Base-by-base conservation (phyloP, 768 basidiomycete species). In the Calocybe gangraenosa region DNA sequence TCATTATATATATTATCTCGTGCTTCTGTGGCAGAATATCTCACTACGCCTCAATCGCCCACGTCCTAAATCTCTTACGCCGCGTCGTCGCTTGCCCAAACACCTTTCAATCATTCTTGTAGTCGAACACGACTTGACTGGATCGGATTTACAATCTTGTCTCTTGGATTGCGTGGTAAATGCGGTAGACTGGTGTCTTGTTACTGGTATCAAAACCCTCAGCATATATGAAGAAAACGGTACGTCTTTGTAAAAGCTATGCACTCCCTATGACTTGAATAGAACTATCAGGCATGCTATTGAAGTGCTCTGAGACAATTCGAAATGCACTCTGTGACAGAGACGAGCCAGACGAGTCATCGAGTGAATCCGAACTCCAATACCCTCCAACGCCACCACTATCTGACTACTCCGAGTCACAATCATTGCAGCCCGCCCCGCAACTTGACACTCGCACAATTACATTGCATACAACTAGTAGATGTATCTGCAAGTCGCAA, bases 301-400 rank as follows among this genome's bases (percentile, higher is more conserved):
- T 65, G 10, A 53, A 63, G 48, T 70, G 66, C 46, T 65, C 67
- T 7, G 65, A 71, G 43, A 58, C 61, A 22, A 73, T 79, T 30
- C 66, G 64, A 31, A 65, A 67, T 25, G 49, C 65, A 37, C 50
- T 50, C 22, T 21, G 40, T 39, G 25, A 28, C 11, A 35, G 17
- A 18, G 42, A 50, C 33, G 49, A 42, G 17, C 44, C 47, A 22
- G 52, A 52, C 7, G 54, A 58, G 33, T 47, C 52, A 22, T 56
- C 54, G 13, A 50, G 51, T 13, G 57, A 56, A 38, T 76, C 78
- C 15, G 84, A 86, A 44, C 61, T 76, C 2, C 76, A 81, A 55
- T 88, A 81, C 60, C 88, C 87, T 32, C 67, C 79, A 35, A 90
- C 87, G 0, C 88, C 87, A n/a, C 88, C 87, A 2, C 66, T 75